Evolutionary conservation across 2,329 filamentous ascomycete genomes (phyloP), one percentile per base, ranked within the genome.

Genomic region (Botrytis deweyae): DNA sequence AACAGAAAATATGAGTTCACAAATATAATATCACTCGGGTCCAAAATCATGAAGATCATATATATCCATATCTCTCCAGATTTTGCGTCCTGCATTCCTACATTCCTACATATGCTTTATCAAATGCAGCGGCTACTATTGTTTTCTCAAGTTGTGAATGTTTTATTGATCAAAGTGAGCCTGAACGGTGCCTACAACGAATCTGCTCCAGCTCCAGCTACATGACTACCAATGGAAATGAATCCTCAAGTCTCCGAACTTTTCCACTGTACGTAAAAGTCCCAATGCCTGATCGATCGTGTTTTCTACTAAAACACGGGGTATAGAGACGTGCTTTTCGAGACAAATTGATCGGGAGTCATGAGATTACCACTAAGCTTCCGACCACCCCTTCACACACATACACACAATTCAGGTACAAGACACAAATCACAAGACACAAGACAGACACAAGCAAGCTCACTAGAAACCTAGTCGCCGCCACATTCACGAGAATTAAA

Each of bases 61-160:
- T 7, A 29, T 55, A 14, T 55, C 49, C 25, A n/a, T 7, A n/a
- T 7, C 12, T 42, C 14, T 55, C 12, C 14, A 8, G 1, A n/a
- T n/a, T 5, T 14, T 8, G 12, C 49, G 14, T 29, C 4, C 12
- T 55, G n/a, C 6, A 46, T 22, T 14, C 10, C 9, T 52, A 22
- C 9, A 52, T 22, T 14, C 10, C 9, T 52, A 46, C 9, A 52
- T 25, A 52, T 25, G 0, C 22, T n/a, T 6, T 8, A 18, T 55
- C n/a, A 16, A 29, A 7, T 3, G 1, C 14, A 5, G 5, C 18
- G 3, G 2, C 8, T 18, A 3, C n/a, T 6, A 0, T 12, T 29
- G 3, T 29, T 29, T 16, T 55, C n/a, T 3, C 52, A 55, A 16
- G 12, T 16, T 16, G 25, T 16, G 25, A 55, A 29, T 55, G 3